These are phyloP conservation scores for Chlorella sp. DNA, from an alignment of 139 green algal species.

Conservation along the genomic window DNA sequence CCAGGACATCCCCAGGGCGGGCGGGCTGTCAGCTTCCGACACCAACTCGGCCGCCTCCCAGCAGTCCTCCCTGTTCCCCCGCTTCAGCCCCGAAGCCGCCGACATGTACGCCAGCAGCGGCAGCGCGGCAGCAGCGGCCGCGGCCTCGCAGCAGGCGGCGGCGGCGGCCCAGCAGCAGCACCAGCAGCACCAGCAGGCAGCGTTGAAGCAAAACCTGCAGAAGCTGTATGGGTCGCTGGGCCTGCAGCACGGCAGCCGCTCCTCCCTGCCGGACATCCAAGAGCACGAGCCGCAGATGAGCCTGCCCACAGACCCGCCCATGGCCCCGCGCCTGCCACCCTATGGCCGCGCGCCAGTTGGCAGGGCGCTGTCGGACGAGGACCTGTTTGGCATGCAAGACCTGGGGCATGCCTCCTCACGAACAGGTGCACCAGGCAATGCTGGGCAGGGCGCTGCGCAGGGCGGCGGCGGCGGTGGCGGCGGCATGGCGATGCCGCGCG, in stretches of 20 bases:
- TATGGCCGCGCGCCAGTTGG: background rate
- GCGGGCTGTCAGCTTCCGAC: background rate
- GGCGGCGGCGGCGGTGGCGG: background rate
- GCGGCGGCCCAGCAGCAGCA: background rate
- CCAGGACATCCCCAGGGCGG: background rate
- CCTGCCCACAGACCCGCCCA: slow-evolving; percentile 5
- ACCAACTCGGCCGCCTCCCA: background rate
- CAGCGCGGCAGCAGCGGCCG: background rate
- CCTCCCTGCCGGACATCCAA: slow-evolving; percentile 36
- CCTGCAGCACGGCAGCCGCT: slow-evolving; percentile 25
- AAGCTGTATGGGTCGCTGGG: slow-evolving; percentile 44
- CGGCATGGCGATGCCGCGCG: background rate
- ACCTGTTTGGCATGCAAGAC: slow-evolving; percentile 35
- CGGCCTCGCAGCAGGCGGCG: background rate
- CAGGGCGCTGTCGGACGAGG: slow-evolving; percentile 25
- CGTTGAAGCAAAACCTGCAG: slow-evolving; percentile 31
- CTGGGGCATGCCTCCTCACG: background rate
- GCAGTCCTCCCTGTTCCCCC: slow-evolving; percentile 18
- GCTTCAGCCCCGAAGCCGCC: slow-evolving; percentile 12
- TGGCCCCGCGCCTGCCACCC: slow-evolving; percentile 9
- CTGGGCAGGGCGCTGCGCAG: background rate
- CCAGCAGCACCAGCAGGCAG: slow-evolving; percentile 4
- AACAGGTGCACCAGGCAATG: background rate
- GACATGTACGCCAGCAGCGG: background rate
- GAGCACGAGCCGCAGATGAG: slow-evolving; percentile 37